These are phyloP conservation scores for Penicillium pulvis DNA, from an alignment of 495 filamentous ascomycete genomes.

Conservation along the genomic window DNA sequence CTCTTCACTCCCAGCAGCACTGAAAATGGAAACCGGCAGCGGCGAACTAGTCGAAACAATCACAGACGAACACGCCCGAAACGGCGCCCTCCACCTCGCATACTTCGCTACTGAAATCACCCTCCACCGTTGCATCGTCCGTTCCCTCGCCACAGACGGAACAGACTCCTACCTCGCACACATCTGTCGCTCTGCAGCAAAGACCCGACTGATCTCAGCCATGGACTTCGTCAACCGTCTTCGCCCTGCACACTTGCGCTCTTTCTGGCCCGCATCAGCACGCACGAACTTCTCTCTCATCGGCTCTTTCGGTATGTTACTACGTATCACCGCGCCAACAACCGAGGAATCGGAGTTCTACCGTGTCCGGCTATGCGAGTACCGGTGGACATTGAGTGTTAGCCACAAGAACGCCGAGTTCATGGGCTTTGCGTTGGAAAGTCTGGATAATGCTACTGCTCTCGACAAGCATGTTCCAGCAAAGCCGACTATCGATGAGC, in stretches of 20 bases:
- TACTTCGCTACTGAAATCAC: conserved; percentile 66
- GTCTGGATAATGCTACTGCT: conserved; percentile 46
- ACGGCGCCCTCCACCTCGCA: conserved; percentile 60
- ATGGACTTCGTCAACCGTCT: conserved; percentile 62
- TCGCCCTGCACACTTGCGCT: conserved; percentile 52
- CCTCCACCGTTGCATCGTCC: conserved; percentile 61
- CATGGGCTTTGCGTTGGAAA: conserved; percentile 52
- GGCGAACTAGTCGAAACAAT: conserved; percentile 44
- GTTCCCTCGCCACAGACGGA: conserved; percentile 47
- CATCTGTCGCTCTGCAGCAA: conserved; percentile 87
- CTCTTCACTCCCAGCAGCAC: conserved; percentile 48
- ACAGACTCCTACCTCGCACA: conserved; percentile 68
- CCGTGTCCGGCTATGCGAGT: conserved; percentile 79
- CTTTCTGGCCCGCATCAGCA: conserved; percentile 57
- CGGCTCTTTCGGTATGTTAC: conserved; percentile 61
- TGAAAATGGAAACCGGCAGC: conserved; percentile 56
- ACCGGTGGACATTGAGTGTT: conserved; percentile 90
- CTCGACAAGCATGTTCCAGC: conserved; percentile 51
- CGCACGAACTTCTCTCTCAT: conserved; percentile 58
- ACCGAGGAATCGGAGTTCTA: conserved; percentile 97
- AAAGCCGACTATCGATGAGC: conserved; percentile 51
- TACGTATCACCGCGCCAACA: conserved; percentile 84
- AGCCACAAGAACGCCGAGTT: conserved; percentile 79
- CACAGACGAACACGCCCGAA: conserved; percentile 43
- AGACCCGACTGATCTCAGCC: conserved; percentile 57